Percentiles rank a stretch among this genome's conserved stretches.
Conservation (phyloP, 768 basidiomycete species). For the Lepiota brunneoincarnata region DNA sequence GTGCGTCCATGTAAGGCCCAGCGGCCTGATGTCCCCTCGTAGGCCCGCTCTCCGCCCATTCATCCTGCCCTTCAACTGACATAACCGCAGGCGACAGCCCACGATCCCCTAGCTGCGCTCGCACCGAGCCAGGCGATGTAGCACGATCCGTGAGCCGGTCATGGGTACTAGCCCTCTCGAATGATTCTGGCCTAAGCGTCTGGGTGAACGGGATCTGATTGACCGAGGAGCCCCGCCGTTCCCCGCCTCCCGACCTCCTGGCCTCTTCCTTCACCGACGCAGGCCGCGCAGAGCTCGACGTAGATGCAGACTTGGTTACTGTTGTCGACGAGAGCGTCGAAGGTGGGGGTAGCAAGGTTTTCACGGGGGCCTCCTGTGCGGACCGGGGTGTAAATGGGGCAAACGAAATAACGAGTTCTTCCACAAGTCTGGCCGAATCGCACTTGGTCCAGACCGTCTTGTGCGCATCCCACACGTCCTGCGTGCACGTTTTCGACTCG, state of each 20-base stretch:
- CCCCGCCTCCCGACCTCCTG: neutral
- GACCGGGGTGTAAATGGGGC: constrained; percentile 23
- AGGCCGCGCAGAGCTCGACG: neutral
- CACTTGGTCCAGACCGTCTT: constrained; percentile 21
- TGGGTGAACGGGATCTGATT: neutral
- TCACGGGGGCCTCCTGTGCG: constrained; percentile 17
- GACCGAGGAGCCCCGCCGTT: neutral
- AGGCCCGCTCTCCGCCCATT: neutral
- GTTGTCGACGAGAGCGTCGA: neutral
- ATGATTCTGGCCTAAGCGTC: constrained; percentile 3
- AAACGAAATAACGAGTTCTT: constrained; percentile 22
- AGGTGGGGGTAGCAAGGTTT: constrained; percentile 20
- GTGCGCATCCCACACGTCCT: constrained; percentile 29
- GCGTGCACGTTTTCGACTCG: constrained; percentile 22
- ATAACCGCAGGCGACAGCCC: neutral
- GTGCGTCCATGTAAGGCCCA: neutral
- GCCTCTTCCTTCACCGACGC: neutral
- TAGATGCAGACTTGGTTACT: neutral
- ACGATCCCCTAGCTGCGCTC: neutral
- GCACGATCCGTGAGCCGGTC: constrained; percentile 5
- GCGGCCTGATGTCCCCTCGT: neutral
- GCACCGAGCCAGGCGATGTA: neutral
- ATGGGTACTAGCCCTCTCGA: constrained; percentile 1
- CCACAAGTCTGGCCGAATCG: constrained; percentile 18
- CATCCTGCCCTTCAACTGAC: neutral